Conservation (phyloP, 2,329 filamentous ascomycete species). For the Drechslerella dactyloides region DNA sequence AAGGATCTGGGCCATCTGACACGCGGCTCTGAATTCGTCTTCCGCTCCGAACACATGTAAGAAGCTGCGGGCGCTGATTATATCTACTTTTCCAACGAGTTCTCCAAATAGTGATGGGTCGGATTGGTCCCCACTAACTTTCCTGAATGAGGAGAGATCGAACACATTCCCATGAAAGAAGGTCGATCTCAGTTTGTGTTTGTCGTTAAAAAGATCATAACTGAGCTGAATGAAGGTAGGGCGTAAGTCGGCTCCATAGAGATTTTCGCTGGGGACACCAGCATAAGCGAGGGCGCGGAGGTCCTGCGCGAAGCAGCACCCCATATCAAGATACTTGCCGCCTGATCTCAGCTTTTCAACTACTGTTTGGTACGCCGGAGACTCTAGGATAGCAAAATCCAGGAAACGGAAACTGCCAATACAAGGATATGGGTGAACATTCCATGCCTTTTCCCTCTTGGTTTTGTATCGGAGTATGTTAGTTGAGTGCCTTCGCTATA, state of each 20-base stretch:
- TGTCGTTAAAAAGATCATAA: constrained; percentile 57
- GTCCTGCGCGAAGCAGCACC: constrained; percentile 61
- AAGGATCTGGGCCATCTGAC: constrained; percentile 55
- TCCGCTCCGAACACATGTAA: constrained; percentile 57
- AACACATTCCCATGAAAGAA: constrained; percentile 56
- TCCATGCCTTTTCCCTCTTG: constrained; percentile 58
- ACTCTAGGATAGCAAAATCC: constrained; percentile 57
- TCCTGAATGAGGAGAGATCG: constrained; percentile 24
- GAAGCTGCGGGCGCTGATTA: constrained; percentile 56
- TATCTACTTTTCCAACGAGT: constrained; percentile 55
- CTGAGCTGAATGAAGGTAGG: constrained; percentile 57
- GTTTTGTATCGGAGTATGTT: not conserved
- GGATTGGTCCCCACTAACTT: constrained; percentile 8
- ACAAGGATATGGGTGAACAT: constrained; percentile 58
- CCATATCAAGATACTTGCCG: constrained; percentile 58
- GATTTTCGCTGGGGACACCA: constrained; percentile 58
- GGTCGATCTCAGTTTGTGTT: constrained; percentile 52
- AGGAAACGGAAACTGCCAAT: constrained; percentile 60
- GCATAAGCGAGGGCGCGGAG: constrained; percentile 59
- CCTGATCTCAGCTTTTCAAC: constrained; percentile 55
- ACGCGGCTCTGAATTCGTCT: constrained; percentile 54
- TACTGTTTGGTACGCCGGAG: constrained; percentile 56
- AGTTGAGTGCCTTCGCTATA: not conserved
- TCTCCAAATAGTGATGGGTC: constrained; percentile 38
- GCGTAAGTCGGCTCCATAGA: constrained; percentile 59